Evolutionary conservation across 2,329 filamentous ascomycete genomes (phyloP).

Genomic region (Diaporthe citriasiana): DNA sequence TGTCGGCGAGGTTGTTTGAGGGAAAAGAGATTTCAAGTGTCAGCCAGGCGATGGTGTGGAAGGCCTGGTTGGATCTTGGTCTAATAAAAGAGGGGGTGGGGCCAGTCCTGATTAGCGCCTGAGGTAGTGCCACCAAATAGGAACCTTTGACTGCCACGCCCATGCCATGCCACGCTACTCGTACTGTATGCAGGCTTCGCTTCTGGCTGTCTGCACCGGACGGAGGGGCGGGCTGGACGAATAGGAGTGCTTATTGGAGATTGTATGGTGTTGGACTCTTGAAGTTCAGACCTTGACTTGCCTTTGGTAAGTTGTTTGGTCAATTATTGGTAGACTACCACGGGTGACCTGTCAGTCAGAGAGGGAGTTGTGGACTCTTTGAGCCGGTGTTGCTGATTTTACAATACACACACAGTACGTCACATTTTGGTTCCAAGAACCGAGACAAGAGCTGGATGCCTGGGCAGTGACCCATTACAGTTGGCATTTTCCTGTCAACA

Average conservation of each 20-base stretch:
- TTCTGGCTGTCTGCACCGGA: not conserved
- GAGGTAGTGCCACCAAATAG: slow-evolving; percentile 5
- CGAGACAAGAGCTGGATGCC: not conserved
- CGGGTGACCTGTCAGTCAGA: not conserved
- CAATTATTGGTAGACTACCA: not conserved
- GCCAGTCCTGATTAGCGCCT: slow-evolving; percentile 28
- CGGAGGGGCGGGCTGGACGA: not conserved
- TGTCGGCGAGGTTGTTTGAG: slow-evolving; percentile 19
- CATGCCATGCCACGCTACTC: slow-evolving; percentile 17
- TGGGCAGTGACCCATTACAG: not conserved
- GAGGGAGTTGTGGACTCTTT: not conserved
- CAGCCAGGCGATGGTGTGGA: slow-evolving; percentile 5
- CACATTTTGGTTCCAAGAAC: not conserved
- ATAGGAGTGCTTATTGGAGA: not conserved
- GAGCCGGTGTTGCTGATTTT: not conserved
- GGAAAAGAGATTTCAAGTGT: slow-evolving; percentile 32
- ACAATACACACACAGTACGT: not conserved
- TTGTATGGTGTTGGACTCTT: not conserved
- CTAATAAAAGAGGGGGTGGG: slow-evolving; percentile 30
- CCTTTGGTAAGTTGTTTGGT: not conserved
- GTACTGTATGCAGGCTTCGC: not conserved
- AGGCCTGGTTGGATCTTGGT: slow-evolving; percentile 23
- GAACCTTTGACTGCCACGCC: slow-evolving; percentile 27
- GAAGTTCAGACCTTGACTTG: not conserved
- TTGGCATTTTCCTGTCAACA: not conserved